phyloP scores from a whole-genome alignment of 2,329 filamentous ascomycete species.

The Aspergillus carbonarius region DNA sequence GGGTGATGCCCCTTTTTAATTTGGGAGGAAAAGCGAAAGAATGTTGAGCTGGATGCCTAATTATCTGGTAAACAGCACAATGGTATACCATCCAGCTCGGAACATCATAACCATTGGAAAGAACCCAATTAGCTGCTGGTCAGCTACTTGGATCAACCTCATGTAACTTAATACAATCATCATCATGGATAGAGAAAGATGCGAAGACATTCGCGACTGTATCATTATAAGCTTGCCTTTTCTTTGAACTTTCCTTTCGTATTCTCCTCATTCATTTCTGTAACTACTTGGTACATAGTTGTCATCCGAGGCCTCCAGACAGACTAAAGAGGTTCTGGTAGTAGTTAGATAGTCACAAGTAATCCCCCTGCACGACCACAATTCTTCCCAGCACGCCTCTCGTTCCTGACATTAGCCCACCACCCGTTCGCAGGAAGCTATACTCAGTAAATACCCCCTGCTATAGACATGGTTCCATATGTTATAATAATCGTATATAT shows the following conservation, averaged over 20 bases:
- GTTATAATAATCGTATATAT: too few species aligned
- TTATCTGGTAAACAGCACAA: not conserved
- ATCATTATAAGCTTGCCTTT: not conserved
- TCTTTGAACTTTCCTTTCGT: not conserved
- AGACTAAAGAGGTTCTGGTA: too few species aligned
- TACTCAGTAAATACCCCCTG: too few species aligned
- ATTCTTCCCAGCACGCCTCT: too few species aligned
- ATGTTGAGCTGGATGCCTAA: not conserved
- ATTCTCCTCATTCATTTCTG: not conserved
- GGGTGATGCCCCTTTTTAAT: not conserved
- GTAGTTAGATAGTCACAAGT: too few species aligned
- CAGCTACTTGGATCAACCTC: not conserved
- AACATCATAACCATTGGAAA: not conserved
- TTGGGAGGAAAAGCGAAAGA: not conserved
- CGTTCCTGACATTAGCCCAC: too few species aligned
- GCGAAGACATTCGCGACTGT: not conserved
- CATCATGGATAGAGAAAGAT: not conserved
- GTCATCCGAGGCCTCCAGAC: too few species aligned
- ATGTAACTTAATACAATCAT: not conserved
- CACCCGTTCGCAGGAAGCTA: too few species aligned
- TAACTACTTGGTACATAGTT: not conserved
- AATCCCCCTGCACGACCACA: too few species aligned
- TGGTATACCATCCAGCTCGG: not conserved
- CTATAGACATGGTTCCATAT: too few species aligned
- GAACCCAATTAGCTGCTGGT: not conserved